Conservation (phyloP, 495 filamentous ascomycete genomes). For the Penicillium pulvis region DNA sequence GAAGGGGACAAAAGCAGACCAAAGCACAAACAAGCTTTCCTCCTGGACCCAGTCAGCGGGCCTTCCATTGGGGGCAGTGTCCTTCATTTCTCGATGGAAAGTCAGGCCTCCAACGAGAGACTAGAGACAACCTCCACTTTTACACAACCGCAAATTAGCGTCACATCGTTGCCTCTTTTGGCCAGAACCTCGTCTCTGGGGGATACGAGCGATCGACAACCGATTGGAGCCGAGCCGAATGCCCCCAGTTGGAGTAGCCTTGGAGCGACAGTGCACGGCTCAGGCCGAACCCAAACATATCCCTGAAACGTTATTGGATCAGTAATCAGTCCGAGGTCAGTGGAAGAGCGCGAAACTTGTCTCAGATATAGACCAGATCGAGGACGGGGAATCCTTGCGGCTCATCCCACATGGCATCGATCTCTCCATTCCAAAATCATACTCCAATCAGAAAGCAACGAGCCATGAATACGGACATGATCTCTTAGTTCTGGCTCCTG, state of each 20-base stretch:
- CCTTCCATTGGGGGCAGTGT: background rate
- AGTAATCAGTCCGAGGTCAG: background rate
- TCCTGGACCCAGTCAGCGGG: background rate
- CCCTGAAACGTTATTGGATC: background rate
- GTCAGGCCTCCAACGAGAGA: background rate
- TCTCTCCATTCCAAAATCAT: background rate
- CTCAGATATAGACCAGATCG: background rate
- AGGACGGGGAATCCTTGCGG: background rate
- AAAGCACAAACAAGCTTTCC: background rate
- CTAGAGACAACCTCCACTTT: background rate
- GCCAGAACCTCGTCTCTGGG: background rate
- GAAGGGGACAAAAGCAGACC: background rate
- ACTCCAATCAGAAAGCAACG: background rate
- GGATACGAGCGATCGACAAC: constrained; percentile 32
- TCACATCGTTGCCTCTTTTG: constrained; percentile 6
- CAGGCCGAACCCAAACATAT: constrained; percentile 28
- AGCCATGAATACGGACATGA: background rate
- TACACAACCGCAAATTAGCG: background rate
- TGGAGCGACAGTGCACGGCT: constrained; percentile 12
- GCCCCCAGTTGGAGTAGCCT: background rate
- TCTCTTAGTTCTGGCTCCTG: too few relatives aligned
- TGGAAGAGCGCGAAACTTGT: background rate
- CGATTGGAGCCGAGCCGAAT: constrained; percentile 18
- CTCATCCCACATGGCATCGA: constrained; percentile 2
- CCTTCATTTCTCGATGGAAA: background rate